phyloP scores from a whole-genome alignment of 2,329 filamentous ascomycete species.

The Orbilia oligospora region DNA sequence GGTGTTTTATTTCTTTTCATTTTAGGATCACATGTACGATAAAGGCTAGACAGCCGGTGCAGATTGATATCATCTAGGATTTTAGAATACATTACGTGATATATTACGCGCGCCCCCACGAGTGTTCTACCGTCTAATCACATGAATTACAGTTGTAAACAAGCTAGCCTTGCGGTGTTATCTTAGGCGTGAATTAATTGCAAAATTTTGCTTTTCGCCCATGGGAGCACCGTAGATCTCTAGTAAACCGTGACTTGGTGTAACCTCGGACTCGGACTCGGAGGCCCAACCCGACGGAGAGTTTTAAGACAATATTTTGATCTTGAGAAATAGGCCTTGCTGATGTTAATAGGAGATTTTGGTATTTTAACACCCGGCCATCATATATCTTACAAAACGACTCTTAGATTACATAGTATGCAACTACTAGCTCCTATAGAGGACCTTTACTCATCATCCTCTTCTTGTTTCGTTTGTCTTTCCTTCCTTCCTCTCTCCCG shows the following conservation, averaged over 20 bases:
- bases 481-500: slow-evolving; percentile 25
- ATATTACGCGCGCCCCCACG: background rate
- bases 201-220: background rate
- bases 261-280: background rate
- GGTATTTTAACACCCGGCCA: background rate
- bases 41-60: background rate
- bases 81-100: background rate
- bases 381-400: slow-evolving; percentile 1
- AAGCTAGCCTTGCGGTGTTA: background rate
- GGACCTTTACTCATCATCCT: background rate
- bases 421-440: no score
- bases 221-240: no score
- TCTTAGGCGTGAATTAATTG: no score
- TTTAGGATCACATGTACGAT: background rate
- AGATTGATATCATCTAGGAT: background rate
- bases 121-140: background rate
- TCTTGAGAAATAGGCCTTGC: background rate
- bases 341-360: background rate
- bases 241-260: background rate
- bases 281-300: background rate
- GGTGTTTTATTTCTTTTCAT: background rate
- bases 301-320: background rate
- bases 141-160: background rate
- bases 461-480: background rate
- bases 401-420: no score